Base-by-base conservation (phyloP, 108 stramenopile species). In the Conticribra guillardii region DNA sequence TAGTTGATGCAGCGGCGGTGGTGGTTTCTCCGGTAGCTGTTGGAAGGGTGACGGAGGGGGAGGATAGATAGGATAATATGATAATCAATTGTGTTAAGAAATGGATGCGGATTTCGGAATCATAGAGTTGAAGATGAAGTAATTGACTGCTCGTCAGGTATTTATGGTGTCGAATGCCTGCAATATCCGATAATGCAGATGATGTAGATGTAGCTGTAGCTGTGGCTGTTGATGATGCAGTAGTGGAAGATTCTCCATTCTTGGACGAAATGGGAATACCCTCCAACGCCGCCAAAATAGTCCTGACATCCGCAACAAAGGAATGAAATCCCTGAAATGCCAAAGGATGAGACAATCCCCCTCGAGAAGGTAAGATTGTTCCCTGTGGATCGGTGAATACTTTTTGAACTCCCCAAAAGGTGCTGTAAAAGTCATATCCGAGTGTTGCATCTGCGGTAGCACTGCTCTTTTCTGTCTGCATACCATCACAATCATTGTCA, bases 321-420 rank as follows among this genome's bases (percentile, higher is more conserved):
- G 46, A 74, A 0, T 73, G 70, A 52, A 83, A 84, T 4, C 61
- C 46, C 15, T 56, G n/a, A 0, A 24, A 28, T n/a, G 70, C 70
- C 14, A 16, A 46, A 0, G 32, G 4, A 30, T 68, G 26, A 9
- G 32, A 31, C 54, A 37, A 19, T 33, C 59, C 48, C 18, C 59
- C 67, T 15, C 59, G 34, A 1, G 64, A 32, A 14, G 77, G 21
- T 3, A 74, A n/a, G 9, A 79, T 73, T 27, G 77, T 68, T 15
- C 67, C 67, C 51, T 68, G 75, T 0, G 92, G 92, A 80, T 88
- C 82, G 21, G 87, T 69, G 72, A 94, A 89, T 18, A 87, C 85
- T 56, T 81, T 73, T 82, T 94, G 92, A 23, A 94, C 23, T 7
- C 76, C 82, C 92, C 92, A 94, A 73, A 94, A 91, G 16, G 85